Base-by-base conservation (phyloP, 2,329 filamentous ascomycete species). In the Sordariomycetes sp. region DNA sequence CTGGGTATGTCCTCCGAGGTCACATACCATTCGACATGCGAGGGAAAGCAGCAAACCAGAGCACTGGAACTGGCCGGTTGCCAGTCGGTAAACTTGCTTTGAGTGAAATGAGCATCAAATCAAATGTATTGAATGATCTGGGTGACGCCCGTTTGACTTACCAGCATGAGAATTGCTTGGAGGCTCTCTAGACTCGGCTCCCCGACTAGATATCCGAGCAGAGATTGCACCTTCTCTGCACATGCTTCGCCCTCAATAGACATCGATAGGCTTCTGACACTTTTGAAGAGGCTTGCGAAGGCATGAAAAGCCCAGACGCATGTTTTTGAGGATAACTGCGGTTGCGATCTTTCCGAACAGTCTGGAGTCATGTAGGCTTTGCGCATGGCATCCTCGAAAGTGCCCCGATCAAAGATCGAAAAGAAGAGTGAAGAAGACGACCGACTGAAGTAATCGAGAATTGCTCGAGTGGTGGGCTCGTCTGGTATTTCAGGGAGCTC, bases 301-400 rank as follows among this genome's bases (percentile, higher is more conserved):
- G 30, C 30, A 23, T 33, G 30, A 9, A 75, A 72, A 1, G 68
- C 56, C 32, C 70, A 57, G 1, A 75, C 54, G 35, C 66, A 72
- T 1, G 62, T 64, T 31, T 57, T 64, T 12, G 61, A 58, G 19
- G 53, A 54, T 4, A 58, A 46, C 3, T 45, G 44, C 6, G 47
- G 38, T 20, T 6, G 19, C 5, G 6, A 10, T 8, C 39, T n/a
- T n/a, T n/a, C n/a, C n/a, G n/a, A n/a, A n/a, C n/a, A n/a, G n/a
- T n/a, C n/a, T n/a, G n/a, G n/a, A n/a, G n/a, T n/a, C n/a, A n/a
- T 21, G 3, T 74, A 75, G 0, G 68, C 71, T 1, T 51, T 23
- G 0, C 55, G 46, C 14, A 72, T 55, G 0, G 63, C 72, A 3
- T 62, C 50, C 10, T 49, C 40, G 36, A 74, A 74, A 0, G 73